Evolutionary conservation across 2,329 filamentous ascomycete species (phyloP).

Genomic region (Diaporthe citri): DNA sequence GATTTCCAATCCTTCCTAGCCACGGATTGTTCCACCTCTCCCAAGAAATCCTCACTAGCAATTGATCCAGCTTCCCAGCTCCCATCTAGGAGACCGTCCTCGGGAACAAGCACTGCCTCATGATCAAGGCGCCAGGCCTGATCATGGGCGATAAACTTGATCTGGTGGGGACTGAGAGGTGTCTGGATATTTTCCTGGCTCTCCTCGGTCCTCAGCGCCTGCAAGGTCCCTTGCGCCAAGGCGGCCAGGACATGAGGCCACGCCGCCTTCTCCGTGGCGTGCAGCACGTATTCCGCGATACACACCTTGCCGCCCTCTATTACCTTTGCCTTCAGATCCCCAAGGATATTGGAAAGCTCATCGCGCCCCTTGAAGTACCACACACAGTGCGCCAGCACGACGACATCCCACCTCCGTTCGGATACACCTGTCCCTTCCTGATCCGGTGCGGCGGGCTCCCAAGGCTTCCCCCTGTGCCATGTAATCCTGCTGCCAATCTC

Average conservation of each 20-base stretch:
- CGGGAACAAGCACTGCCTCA: conserved; percentile 53
- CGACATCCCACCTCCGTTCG: conserved; percentile 54
- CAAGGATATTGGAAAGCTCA: conserved; percentile 52
- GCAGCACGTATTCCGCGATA: conserved; percentile 61
- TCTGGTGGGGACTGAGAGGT: conserved; percentile 55
- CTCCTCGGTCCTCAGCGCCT: conserved; percentile 52
- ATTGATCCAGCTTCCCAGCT: conserved; percentile 58
- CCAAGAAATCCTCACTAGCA: conserved; percentile 48
- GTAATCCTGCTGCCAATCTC: conserved; percentile 56
- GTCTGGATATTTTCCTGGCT: conserved; percentile 62
- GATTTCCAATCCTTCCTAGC: conserved; percentile 45
- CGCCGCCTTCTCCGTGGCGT: conserved; percentile 53
- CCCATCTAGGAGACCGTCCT: conserved; percentile 57
- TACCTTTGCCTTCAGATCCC: conserved; percentile 50
- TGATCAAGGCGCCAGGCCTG: conserved; percentile 54
- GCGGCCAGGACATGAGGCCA: conserved; percentile 65
- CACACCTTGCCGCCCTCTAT: conserved; percentile 48
- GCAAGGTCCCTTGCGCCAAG: conserved; percentile 57
- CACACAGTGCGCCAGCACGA: conserved; percentile 63
- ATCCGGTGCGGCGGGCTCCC: conserved; percentile 50
- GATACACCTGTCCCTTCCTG: conserved; percentile 31
- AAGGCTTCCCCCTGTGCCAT: conserved; percentile 56
- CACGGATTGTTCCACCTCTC: conserved; percentile 49
- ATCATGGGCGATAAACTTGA: conserved; percentile 52
- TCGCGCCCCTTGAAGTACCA: conserved; percentile 64